These are phyloP conservation scores for Musa balbisiana DNA, from an alignment of 202 grass and related monocot genomes.

Conservation along the genomic window DNA sequence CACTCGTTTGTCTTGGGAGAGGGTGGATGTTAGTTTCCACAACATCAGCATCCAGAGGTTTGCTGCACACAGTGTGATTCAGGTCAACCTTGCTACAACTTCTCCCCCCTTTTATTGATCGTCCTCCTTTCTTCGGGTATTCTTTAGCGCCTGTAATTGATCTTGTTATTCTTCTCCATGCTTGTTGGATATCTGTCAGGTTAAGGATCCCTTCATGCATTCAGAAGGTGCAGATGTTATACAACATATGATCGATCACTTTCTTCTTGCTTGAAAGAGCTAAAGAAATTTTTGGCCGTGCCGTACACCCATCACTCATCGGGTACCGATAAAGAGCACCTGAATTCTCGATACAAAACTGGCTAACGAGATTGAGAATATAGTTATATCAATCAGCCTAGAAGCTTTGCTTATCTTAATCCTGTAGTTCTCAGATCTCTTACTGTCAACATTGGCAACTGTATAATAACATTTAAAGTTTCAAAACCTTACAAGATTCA, in stretches of 20 bases:
- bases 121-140: background rate
- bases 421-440: too few relatives aligned
- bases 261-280: conserved; percentile 30
- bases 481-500: too few relatives aligned
- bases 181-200: conserved; percentile 23
- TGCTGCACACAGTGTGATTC: conserved; percentile 91
- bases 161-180: background rate
- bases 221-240: conserved; percentile 83
- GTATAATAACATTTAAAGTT: too few relatives aligned
- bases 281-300: background rate
- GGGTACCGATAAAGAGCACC: too few relatives aligned
- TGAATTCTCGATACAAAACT: too few relatives aligned
- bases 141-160: background rate
- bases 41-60: conserved; percentile 67
- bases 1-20: conserved; percentile 80
- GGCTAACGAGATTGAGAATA: too few relatives aligned
- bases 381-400: too few relatives aligned
- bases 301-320: too few relatives aligned
- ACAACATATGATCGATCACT: conserved; percentile 89
- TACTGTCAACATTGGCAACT: too few relatives aligned
- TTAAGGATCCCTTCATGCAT: conserved; percentile 68
- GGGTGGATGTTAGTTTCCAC: conserved; percentile 90
- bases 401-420: too few relatives aligned
- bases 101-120: too few relatives aligned
- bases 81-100: conserved; percentile 30